Evolutionary conservation across 2,329 filamentous ascomycete genomes (phyloP), one percentile per base, ranked within the genome.

Genomic region (Pleoardoris graminearum): DNA sequence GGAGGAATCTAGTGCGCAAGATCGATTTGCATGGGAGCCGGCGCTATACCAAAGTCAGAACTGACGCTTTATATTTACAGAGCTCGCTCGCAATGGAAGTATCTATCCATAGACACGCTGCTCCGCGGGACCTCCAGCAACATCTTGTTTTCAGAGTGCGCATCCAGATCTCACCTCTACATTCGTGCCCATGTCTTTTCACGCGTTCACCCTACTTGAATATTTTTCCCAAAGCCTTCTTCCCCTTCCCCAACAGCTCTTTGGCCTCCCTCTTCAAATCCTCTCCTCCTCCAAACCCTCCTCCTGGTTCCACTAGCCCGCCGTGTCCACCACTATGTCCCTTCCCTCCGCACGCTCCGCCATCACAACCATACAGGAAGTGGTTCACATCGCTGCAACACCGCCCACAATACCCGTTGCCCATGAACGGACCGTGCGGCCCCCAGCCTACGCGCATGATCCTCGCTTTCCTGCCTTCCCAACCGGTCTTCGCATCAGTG

Each of bases 401-500:
- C 29, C 62, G 47, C 1, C 69, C 68, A 43, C 76, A 76, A 41
- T 76, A 70, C 7, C 65, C 68, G 3, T 60, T 68, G 0, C 76
- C 76, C 76, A 79, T 78, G 44, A 68, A 72, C 4, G 76, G 76
- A 0, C 76, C 75, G 0, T 70, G 59, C 1, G 61, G 38, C 0
- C 58, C 59, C 68, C 69, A 71, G 1, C 69, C 69, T 4, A 79
- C 75, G 38, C 76, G 68, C 68, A 79, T 77, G 53, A 76, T 63
- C 19, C 77, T 67, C 45, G 75, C 76, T 57, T 75, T 78, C 16
- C 77, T 54, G 6, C 75, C 74, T n/a, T 72, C 69, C 73, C 75
- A 78, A 0, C 77, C 77, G 27, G 77, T 77, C 50, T 72, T 73
- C 21, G 55, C 63, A 58, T 79, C 77, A 1, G 77, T 79, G 0